phyloP scores from a whole-genome alignment of 192 early-diverging fungal species.

The Obelidium mucronatum region DNA sequence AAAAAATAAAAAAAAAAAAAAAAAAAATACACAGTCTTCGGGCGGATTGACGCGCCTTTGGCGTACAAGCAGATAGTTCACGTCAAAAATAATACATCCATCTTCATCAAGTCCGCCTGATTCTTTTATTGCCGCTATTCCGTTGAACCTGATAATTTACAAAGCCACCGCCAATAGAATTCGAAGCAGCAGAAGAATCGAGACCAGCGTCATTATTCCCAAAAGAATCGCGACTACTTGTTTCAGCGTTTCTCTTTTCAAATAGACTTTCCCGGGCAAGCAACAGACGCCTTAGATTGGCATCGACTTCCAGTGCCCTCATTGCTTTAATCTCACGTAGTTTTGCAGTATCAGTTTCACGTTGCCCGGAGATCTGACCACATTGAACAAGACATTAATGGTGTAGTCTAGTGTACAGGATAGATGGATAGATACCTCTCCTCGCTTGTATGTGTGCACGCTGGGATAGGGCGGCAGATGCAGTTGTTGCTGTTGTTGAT shows the following conservation, averaged over 20 bases:
- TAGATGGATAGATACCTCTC: slow-evolving; percentile 21
- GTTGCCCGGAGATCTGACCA: slow-evolving; percentile 31
- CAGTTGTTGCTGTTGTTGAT: not conserved
- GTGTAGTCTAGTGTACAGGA: not conserved
- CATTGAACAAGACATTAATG: not conserved
- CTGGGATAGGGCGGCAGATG: slow-evolving; percentile 33
- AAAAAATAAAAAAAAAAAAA: too few species aligned
- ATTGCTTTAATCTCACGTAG: slow-evolving; percentile 38
- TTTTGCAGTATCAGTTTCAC: slow-evolving; percentile 22
- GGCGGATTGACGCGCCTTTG: too few species aligned
- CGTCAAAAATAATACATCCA: too few species aligned
- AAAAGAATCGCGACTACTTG: not conserved
- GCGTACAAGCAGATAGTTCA: too few species aligned
- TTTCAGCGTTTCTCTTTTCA: not conserved
- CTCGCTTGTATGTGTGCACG: slow-evolving; percentile 35
- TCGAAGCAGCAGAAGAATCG: not conserved
- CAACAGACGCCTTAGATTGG: slow-evolving; percentile 35
- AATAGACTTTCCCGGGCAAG: slow-evolving; percentile 28
- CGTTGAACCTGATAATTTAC: slow-evolving; percentile 5
- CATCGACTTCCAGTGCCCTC: slow-evolving; percentile 30
- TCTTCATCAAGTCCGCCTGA: too few species aligned
- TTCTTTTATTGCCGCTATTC: not conserved
- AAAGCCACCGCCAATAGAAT: not conserved
- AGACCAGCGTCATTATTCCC: not conserved
- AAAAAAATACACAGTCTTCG: too few species aligned